Base-by-base conservation (phyloP, 768 basidiomycete genomes). In the Chalciporus pseudorubinellus region DNA sequence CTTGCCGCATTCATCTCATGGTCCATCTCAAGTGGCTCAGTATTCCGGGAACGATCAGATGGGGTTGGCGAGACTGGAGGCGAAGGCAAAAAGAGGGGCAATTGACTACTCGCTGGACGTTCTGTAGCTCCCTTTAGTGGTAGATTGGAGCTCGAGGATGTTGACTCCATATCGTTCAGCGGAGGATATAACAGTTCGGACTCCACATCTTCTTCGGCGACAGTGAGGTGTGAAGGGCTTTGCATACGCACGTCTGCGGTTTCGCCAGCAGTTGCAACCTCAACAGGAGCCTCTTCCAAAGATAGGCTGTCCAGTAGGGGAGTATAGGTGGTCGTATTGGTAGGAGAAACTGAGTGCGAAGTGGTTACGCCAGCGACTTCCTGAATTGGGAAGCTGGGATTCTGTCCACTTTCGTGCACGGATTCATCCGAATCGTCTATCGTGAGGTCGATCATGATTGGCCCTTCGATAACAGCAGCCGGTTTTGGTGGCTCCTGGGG, bases 41-140 rank as follows among this genome's bases (percentile, higher is more conserved):
- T 57, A 4, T 41, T 26, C 21, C 11, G 38, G 14, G 29, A 39
- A 16, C 34, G 26, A 14, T 44, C 44, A n/a, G 41, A 22, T 9
- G 46, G 46, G 18, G 51, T 24, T 28, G 72, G 71, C 18, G 72
- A 75, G 50, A 61, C 53, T 1, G 72, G 65, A 6, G 74, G 74
- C 36, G 78, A 81, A 33, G 79, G 79, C 24, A 80, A 57, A 56
- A 81, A 81, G 41, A 80, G 65, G 24, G 79, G 80, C 13, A 72
- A 55, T 44, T 61, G 68, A 9, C 62, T 63, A 44, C 51, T 55
- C 21, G 38, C 21, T 14, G 11, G 26, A 16, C 39, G 51, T 14
- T 46, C 55, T 28, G 39, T 59, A 39, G 51, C 48, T 51, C 59
- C 59, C 21, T 11, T 31, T 31, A 19, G 51, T 39, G 57, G 52